Percentiles rank a stretch among this genome's conserved stretches.
phyloP scores from a whole-genome alignment of 176 grass and related monocot species.

The Cymbopogon citratus region DNA sequence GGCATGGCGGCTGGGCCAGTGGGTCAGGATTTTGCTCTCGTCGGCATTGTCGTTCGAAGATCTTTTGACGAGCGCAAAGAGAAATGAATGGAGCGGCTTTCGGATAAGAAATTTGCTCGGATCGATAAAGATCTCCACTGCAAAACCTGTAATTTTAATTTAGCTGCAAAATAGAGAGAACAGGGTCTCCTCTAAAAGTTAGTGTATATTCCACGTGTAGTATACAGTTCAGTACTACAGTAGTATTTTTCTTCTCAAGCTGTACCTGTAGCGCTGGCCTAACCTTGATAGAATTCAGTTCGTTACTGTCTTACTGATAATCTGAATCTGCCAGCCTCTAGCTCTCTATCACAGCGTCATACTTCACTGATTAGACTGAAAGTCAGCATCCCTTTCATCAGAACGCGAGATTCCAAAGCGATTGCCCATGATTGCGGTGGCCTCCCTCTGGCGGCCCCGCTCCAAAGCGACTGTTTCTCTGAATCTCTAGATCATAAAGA shows the following conservation, averaged over 20 bases:
- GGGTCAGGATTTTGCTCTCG: neutral
- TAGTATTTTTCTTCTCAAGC: neutral
- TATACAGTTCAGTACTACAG: no score
- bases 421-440: neutral
- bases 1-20: no score
- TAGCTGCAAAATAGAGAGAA: neutral
- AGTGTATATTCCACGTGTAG: no score
- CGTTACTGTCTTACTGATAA: neutral
- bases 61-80: slow-evolving; percentile 3
- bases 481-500: neutral
- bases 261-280: neutral
- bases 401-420: neutral
- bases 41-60: neutral
- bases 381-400: neutral
- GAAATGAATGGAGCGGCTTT: neutral
- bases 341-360: neutral
- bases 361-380: neutral
- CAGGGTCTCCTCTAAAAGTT: neutral
- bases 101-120: no score
- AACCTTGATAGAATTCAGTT: neutral
- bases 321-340: neutral
- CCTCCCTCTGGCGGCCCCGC: neutral
- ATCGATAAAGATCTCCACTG: neutral
- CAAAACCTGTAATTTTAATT: neutral
- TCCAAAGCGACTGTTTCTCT: neutral